Conservation (phyloP, 345 rosid genomes). For the Salix exigua region DNA sequence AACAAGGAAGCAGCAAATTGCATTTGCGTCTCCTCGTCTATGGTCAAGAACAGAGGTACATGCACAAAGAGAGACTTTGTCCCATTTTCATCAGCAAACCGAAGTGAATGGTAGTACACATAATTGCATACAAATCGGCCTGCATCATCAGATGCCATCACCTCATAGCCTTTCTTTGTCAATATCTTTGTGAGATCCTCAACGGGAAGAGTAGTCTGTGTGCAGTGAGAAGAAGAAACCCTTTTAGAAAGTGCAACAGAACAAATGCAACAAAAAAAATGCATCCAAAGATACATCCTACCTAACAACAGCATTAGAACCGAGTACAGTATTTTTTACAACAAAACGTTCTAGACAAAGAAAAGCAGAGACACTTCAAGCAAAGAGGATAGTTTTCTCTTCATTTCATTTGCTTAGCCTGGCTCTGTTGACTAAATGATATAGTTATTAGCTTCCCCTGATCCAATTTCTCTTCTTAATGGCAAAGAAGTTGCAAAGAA, state of each 20-base stretch:
- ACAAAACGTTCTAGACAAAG: neutral
- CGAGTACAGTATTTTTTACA: neutral
- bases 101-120: slow-evolving; percentile 88
- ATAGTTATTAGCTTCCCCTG: neutral
- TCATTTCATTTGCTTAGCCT: neutral
- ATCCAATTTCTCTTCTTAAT: neutral
- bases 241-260: neutral
- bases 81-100: slow-evolving; percentile 79
- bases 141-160: slow-evolving; percentile 79
- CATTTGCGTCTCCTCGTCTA: slow-evolving; percentile 92
- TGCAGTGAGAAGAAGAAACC: slow-evolving; percentile 7
- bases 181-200: slow-evolving; percentile 57
- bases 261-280: neutral
- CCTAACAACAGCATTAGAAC: neutral
- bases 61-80: slow-evolving; percentile 82
- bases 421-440: neutral
- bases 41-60: slow-evolving; percentile 86
- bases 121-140: slow-evolving; percentile 99
- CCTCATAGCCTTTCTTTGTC: slow-evolving; percentile 67
- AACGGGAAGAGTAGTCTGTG: slow-evolving; percentile 66
- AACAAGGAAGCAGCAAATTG: slow-evolving; percentile 75
- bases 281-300: slow-evolving; percentile 1
- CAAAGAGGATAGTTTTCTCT: neutral
- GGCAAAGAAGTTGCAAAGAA: neutral
- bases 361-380: neutral